Base-by-base conservation (phyloP, 805 yeast genomes). In the Ogataea pini region DNA sequence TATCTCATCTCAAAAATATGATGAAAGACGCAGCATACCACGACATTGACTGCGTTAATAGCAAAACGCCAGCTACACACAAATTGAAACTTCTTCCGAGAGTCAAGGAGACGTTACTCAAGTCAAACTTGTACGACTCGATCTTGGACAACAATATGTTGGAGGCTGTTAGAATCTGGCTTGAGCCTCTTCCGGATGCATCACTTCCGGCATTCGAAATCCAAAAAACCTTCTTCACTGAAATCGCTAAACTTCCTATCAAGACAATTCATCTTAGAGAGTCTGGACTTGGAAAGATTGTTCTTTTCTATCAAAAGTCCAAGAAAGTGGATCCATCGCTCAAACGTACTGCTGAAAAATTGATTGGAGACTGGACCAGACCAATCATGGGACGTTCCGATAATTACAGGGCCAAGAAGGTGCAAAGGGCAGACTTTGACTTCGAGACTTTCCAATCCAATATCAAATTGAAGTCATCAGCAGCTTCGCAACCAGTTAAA, bases 151-250 rank as follows among this genome's bases (percentile, higher is more conserved):
- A 94, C 66, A 94, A 94, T 67, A 69, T 94, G 59, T 74, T 94
- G 50, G 97, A 92, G 60, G 92, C 96, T 43, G 91, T 94, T 22
- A 79, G 98, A 58, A 84, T 89, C 65, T 94, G 99, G 99, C 76
- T 94, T 49, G 99, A 94, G 68, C 99, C 99, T 25, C 76, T 94
- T 59, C 99, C 99, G 3, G 98, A 95, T 74, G 96, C 95, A 39
- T 89, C 97, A 9, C 76, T 94, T 70, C 99, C 99, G n/a, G 91
- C 96, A 1, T 94, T 86, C 71, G 96, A 90, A 67, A 92, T 94
- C 56, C 99, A 94, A 67, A 89, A 86, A 66, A 91, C 86, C 47
- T 71, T 94, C 58, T 87, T 94, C 57, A 72, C 74, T 16, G 86
- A 96, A 31, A 71, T 94, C 48, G 76, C 79, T 27, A 78, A 82